phyloP scores from a whole-genome alignment of 345 rosid species.

The Draba incana region DNA sequence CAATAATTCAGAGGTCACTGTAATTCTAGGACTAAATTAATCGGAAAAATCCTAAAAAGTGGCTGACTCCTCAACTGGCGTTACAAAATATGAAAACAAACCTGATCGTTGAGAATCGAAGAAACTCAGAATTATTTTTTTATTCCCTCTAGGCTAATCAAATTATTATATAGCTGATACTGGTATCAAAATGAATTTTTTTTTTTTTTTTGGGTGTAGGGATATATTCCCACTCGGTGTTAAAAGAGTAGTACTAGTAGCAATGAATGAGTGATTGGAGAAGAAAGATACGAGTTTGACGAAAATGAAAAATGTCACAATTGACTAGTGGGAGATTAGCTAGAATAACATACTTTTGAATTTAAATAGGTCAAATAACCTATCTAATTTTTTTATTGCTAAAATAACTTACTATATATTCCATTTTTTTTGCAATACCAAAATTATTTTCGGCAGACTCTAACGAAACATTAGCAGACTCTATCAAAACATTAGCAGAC shows the following conservation, averaged over 20 bases:
- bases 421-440: too few species aligned
- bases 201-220: neutral
- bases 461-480: too few species aligned
- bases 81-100: conserved; percentile 3
- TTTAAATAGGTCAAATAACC: too few species aligned
- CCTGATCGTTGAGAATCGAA: conserved; percentile 21
- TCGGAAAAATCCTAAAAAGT: neutral
- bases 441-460: too few species aligned
- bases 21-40: neutral
- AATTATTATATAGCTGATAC: conserved; percentile 10
- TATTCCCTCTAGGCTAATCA: neutral
- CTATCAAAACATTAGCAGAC: too few species aligned
- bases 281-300: neutral
- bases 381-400: too few species aligned
- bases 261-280: neutral
- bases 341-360: too few species aligned
- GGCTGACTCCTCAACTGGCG: neutral
- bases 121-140: neutral
- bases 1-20: neutral
- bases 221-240: conserved; percentile 10
- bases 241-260: neutral
- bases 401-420: too few species aligned
- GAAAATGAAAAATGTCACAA: neutral
- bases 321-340: neutral
- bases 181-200: neutral